Conservation (phyloP, 2,329 filamentous ascomycete genomes). For the Talaromyces sp. region DNA sequence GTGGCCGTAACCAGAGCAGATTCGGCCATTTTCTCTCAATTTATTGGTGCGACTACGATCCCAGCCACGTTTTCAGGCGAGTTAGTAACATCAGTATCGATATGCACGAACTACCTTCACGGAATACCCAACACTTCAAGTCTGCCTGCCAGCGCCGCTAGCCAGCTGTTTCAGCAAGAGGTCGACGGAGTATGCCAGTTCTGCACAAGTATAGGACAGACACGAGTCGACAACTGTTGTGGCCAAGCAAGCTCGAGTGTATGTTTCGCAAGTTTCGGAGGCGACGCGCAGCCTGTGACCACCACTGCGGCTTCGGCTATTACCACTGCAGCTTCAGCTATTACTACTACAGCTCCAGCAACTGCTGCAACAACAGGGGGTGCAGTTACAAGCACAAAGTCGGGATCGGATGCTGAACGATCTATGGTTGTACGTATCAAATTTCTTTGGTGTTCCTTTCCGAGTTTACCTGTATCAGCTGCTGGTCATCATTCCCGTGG, state of each 20-base stretch:
- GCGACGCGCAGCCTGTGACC: not conserved
- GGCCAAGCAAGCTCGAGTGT: constrained; percentile 10
- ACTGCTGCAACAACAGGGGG: not conserved
- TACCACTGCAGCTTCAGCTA: not conserved
- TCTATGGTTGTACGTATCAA: not conserved
- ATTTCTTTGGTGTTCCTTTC: not conserved
- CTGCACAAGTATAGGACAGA: constrained; percentile 7
- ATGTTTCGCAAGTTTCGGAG: constrained; percentile 9
- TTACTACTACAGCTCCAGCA: not conserved
- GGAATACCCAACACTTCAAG: not conserved
- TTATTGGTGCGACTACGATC: constrained; percentile 5
- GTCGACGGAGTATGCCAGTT: constrained; percentile 9
- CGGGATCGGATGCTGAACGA: not conserved
- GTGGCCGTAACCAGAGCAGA: not conserved
- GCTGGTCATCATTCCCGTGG: not conserved
- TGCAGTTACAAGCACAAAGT: constrained; percentile 1
- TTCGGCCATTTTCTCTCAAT: constrained; percentile 4
- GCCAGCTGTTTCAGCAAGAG: constrained; percentile 7
- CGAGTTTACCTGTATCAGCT: not conserved
- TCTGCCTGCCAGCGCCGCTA: not conserved
- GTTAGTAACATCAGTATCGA: no score
- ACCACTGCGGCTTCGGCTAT: not conserved
- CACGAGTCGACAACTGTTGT: constrained; percentile 8
- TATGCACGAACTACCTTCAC: constrained; percentile 7
- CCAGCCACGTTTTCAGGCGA: not conserved